Percentiles rank a stretch among this genome's conserved stretches.
These are phyloP conservation scores for Fragaria ananassa DNA, from an alignment of 306 rosid genomes.

Conservation along the genomic window DNA sequence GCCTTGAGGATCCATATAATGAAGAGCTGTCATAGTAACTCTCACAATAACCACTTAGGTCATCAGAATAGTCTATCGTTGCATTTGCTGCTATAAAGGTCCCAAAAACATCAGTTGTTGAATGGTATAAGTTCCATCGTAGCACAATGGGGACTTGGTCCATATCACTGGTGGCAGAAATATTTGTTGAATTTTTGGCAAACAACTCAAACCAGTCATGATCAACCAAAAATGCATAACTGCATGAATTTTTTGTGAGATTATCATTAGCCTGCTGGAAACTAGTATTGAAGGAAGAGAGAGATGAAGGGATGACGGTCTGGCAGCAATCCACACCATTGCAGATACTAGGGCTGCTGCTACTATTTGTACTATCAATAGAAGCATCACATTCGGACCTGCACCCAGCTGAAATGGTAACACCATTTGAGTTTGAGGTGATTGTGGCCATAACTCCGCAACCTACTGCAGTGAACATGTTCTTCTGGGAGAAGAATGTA, in stretches of 20 bases:
- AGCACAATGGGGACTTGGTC: conserved; percentile 7
- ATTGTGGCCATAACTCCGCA: not conserved
- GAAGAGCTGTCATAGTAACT: not conserved
- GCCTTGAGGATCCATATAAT: not conserved
- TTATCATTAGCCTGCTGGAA: not conserved
- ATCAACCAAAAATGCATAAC: conserved; percentile 5
- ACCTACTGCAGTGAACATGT: not conserved
- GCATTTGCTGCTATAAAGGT: not conserved
- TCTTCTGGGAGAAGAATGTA: not conserved
- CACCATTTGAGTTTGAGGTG: not conserved
- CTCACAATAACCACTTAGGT: not conserved
- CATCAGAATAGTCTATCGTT: not conserved
- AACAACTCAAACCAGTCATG: not conserved
- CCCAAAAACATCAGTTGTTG: not conserved
- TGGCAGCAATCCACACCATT: conserved; percentile 14
- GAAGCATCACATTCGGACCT: not conserved
- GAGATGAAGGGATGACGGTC: not conserved
- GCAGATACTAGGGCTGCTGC: not conserved
- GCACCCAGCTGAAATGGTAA: not conserved
- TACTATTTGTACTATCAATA: not conserved
- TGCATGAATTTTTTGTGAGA: not conserved
- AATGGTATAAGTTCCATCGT: conserved; percentile 1
- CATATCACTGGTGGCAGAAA: not conserved
- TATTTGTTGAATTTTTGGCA: not conserved
- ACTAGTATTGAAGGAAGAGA: not conserved